Conservation (phyloP, 2,329 filamentous ascomycete genomes). For the Neofusicoccum umdonicola region DNA sequence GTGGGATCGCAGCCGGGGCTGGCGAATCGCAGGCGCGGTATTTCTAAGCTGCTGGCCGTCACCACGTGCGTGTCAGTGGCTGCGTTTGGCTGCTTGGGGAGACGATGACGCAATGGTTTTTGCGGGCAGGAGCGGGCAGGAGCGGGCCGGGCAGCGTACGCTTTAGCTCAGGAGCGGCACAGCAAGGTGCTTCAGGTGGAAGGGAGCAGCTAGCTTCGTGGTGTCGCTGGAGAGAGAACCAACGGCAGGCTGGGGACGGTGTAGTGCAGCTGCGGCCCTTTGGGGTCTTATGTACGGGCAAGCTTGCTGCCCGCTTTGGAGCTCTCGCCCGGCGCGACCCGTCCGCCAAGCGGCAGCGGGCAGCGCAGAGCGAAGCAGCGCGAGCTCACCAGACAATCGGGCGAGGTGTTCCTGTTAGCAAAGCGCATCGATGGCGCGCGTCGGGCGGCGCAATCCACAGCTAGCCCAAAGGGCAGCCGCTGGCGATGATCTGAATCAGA, state of each 20-base stretch:
- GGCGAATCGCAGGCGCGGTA: conserved; percentile 7
- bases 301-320: background rate
- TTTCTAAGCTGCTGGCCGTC: conserved; percentile 5
- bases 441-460: background rate
- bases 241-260: background rate
- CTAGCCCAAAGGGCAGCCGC: conserved; percentile 9
- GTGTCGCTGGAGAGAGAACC: background rate
- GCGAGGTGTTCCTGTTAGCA: conserved; percentile 5
- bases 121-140: background rate
- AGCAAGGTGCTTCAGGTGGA: background rate
- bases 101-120: conserved; percentile 5
- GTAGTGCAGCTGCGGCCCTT: background rate
- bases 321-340: conserved; percentile 3
- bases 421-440: background rate
- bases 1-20: background rate
- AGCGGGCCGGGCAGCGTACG: background rate
- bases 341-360: background rate
- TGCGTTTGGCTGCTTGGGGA: background rate
- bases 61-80: conserved; percentile 3
- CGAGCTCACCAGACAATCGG: conserved; percentile 9
- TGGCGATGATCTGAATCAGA: conserved; percentile 17
- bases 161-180: background rate
- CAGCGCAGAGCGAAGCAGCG: background rate
- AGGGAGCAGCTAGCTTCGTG: background rate
- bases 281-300: conserved; percentile 2